Conservation (phyloP, 495 filamentous ascomycete species). For the Xylaria cubensis region DNA sequence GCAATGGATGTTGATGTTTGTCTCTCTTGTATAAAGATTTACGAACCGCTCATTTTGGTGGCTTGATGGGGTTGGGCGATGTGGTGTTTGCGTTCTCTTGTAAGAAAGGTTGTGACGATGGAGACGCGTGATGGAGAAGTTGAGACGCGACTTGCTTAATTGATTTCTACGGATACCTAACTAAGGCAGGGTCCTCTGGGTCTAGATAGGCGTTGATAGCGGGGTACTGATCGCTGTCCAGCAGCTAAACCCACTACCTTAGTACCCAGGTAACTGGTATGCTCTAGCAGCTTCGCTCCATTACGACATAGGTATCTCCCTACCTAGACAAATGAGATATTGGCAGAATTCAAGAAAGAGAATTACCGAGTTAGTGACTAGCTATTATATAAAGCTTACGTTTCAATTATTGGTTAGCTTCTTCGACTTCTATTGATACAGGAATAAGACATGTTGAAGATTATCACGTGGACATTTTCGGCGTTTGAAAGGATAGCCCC, state of each 20-base stretch:
- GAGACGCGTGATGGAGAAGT: constrained; percentile 35
- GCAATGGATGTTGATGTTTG: background rate
- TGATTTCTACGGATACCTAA: constrained; percentile 1
- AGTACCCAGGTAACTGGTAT: no score
- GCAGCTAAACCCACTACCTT: background rate
- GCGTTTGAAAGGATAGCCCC: background rate
- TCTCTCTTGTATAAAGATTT: background rate
- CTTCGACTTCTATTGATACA: background rate
- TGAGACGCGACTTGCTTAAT: constrained; percentile 20
- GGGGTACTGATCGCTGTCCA: background rate
- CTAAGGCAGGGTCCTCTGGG: background rate
- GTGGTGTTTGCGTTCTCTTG: background rate
- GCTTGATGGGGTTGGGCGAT: background rate
- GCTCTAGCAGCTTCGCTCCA: background rate
- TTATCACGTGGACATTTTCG: constrained; percentile 1
- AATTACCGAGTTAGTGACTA: no score
- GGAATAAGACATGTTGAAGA: background rate
- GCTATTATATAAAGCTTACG: no score
- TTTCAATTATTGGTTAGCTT: no score
- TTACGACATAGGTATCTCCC: background rate
- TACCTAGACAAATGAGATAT: no score
- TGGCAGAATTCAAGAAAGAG: no score
- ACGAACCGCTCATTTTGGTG: constrained; percentile 37
- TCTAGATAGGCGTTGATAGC: background rate
- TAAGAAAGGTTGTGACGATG: constrained; percentile 9